phyloP scores from a whole-genome alignment of 768 basidiomycete genomes.

The Kwoniella dendrophila region DNA sequence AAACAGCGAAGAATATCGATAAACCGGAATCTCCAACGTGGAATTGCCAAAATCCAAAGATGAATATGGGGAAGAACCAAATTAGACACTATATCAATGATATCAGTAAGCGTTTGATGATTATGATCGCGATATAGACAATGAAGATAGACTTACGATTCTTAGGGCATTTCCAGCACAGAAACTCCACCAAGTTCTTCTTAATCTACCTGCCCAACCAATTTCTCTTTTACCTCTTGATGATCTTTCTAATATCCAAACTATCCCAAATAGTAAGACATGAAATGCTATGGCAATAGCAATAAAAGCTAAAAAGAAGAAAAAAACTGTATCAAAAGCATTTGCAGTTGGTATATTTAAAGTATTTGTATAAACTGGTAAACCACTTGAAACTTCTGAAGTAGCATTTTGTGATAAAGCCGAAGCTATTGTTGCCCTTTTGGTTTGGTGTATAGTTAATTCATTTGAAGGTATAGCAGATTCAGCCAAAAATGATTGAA shows the following conservation, averaged over 20 bases:
- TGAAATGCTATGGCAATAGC: slow-evolving; percentile 65
- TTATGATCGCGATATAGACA: background rate
- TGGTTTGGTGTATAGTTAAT: slow-evolving; percentile 9
- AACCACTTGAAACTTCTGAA: slow-evolving; percentile 66
- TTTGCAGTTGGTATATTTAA: slow-evolving; percentile 80
- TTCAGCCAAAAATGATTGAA: slow-evolving; percentile 41
- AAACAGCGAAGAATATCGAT: slow-evolving; percentile 73
- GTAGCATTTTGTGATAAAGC: slow-evolving; percentile 34
- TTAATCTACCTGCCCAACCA: slow-evolving; percentile 41
- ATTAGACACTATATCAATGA: slow-evolving; percentile 64
- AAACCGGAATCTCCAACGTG: slow-evolving; percentile 84
- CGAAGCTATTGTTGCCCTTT: slow-evolving; percentile 44
- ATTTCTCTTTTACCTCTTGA: slow-evolving; percentile 38
- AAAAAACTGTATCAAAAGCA: slow-evolving; percentile 86
- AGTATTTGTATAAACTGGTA: slow-evolving; percentile 79
- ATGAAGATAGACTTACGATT: slow-evolving; percentile 61
- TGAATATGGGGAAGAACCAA: slow-evolving; percentile 68
- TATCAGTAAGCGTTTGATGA: background rate
- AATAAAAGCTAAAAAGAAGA: slow-evolving; percentile 69
- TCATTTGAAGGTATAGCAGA: slow-evolving; percentile 10
- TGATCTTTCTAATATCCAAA: slow-evolving; percentile 54
- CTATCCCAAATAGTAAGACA: slow-evolving; percentile 61
- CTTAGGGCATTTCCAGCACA: slow-evolving; percentile 60
- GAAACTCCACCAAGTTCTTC: slow-evolving; percentile 43
- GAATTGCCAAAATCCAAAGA: slow-evolving; percentile 89